Conservation (phyloP, 805 yeast genomes). For the Wickerhamomyces chambardii region DNA sequence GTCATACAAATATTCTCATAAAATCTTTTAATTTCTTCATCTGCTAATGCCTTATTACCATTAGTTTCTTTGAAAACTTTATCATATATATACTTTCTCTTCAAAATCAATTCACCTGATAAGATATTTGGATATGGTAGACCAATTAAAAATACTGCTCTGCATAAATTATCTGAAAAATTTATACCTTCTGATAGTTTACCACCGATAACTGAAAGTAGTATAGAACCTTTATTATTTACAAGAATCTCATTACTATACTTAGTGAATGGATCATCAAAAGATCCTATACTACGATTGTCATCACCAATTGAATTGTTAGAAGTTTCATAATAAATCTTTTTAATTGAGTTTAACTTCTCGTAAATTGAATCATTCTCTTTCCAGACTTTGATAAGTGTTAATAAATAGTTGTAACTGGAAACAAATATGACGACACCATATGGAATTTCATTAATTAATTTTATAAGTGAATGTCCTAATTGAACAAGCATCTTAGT, state of each 20-base stretch:
- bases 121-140: slow-evolving; percentile 81
- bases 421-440: slow-evolving; percentile 84
- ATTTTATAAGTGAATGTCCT: slow-evolving; percentile 36
- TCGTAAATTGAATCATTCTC: slow-evolving; percentile 17
- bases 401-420: slow-evolving; percentile 63
- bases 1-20: slow-evolving; percentile 86
- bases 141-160: slow-evolving; percentile 83
- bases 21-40: slow-evolving; percentile 39
- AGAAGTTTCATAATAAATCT: slow-evolving; percentile 48
- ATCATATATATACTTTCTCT: slow-evolving; percentile 51
- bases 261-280: too few species aligned
- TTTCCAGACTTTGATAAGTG: slow-evolving; percentile 48
- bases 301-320: slow-evolving; percentile 12
- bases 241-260: slow-evolving; percentile 35
- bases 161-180: slow-evolving; percentile 75
- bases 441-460: slow-evolving; percentile 43
- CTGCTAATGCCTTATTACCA: slow-evolving; percentile 33
- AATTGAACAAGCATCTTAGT: slow-evolving; percentile 33
- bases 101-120: slow-evolving; percentile 76
- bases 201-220: slow-evolving; percentile 88
- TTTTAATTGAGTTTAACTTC: slow-evolving; percentile 29
- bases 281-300: slow-evolving; percentile 30
- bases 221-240: slow-evolving; percentile 44
- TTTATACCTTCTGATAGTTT: slow-evolving; percentile 91
- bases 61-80: slow-evolving; percentile 38